Evolutionary conservation across 768 basidiomycete genomes (phyloP), one percentile per base, ranked within the genome.

Genomic region (Boletellus sp.): DNA sequence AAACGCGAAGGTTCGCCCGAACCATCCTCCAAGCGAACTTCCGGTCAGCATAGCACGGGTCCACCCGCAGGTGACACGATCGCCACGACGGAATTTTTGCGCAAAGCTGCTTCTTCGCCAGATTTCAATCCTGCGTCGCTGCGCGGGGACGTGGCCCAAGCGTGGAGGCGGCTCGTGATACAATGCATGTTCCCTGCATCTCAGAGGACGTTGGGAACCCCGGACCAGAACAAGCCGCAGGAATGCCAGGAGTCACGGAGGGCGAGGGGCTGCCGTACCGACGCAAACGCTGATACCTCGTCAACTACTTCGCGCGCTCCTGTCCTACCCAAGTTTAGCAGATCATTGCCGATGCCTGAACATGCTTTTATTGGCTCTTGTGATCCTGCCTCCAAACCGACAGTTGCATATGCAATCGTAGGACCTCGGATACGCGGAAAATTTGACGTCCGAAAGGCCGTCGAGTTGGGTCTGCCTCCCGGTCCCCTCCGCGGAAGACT

Each of bases 381-480:
- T 22, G 50, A 58, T 37, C 54, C 55, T 4, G 40, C 13, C 5
- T 37, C 58, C n/a, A 65, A 69, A 39, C 67, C 74, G 4, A 72
- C 78, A 0, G 53, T 80, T 31, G 77, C 74, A 4, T 82, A 81
- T 58, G 65, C 80, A 15, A 48, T 81, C 37, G 70, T 79, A 36
- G 80, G 80, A 0, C 80, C 80, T 3, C 73, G 71, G 13, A 66
- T 74, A 35, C 78, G 80, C 1, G 80, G 80, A 9, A 90, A 88
- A 65, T 95, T 97, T 61, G 78, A 93, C 52, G 82, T 67, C 0
- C 65, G 70, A 53, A 82, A 79, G 54, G 89, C 93, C 0, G 60
- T 72, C 9, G 78, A 71, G 38, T 72, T 93, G 2, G 84, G 85
- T 6, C 69, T 97, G 2, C 78, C 78, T 3, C 61, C 63, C 2